Evolutionary conservation across 1,139 yeast genomes (phyloP).

Genomic region (Sugiyamaella sp.): DNA sequence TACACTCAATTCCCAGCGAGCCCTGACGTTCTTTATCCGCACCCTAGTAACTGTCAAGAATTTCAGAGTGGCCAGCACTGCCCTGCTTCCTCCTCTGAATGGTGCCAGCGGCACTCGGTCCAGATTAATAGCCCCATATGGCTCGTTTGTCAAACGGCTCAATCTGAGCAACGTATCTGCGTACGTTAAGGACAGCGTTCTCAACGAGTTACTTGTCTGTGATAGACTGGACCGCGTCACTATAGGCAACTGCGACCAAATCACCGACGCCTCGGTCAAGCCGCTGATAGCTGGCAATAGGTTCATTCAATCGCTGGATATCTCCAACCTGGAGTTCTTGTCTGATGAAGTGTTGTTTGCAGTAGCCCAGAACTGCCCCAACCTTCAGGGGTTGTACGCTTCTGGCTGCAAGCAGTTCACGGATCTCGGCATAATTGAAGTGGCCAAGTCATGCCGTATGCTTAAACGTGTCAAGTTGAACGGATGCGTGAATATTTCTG

Average conservation of each 20-base stretch:
- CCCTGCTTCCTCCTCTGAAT: slow-evolving; percentile 11
- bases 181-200: slow-evolving; percentile 63
- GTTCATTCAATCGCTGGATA: slow-evolving; percentile 80
- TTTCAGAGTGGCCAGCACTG: slow-evolving; percentile 19
- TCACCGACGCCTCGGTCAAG: slow-evolving; percentile 65
- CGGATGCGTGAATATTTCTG: slow-evolving; percentile 68
- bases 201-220: slow-evolving; percentile 49
- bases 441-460: slow-evolving; percentile 68
- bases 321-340: slow-evolving; percentile 76
- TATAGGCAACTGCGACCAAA: slow-evolving; percentile 72
- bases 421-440: slow-evolving; percentile 62
- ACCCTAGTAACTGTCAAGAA: slow-evolving; percentile 25
- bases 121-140: slow-evolving; percentile 48
- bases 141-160: slow-evolving; percentile 73
- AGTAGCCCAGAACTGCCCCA: slow-evolving; percentile 70
- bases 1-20: slow-evolving; percentile 58
- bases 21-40: slow-evolving; percentile 45
- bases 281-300: slow-evolving; percentile 65
- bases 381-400: slow-evolving; percentile 88
- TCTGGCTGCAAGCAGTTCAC: slow-evolving; percentile 77
- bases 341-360: slow-evolving; percentile 69
- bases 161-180: slow-evolving; percentile 78
- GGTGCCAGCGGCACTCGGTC: too few species aligned
- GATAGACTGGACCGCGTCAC: slow-evolving; percentile 82
- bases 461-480: slow-evolving; percentile 82